A percentile compares a stretch with the other conserved stretches of the same genome.
phyloP scores from a whole-genome alignment of 345 rosid genomes.

The Brassica incana region DNA sequence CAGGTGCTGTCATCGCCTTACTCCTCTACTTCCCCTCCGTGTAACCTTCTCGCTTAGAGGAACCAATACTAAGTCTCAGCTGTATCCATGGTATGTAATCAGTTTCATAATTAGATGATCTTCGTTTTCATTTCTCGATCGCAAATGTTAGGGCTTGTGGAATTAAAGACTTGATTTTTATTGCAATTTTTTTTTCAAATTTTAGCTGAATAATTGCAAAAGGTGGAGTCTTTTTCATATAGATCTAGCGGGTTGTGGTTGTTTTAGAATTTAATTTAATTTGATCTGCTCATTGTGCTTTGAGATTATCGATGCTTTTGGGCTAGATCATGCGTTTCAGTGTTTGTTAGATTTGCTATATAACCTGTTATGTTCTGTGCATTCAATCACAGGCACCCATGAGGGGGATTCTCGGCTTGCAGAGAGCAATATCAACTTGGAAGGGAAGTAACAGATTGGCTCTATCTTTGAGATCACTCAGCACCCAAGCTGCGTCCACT shows the following conservation, averaged over 20 bases:
- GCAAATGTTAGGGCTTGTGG: constrained; percentile 35
- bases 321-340: neutral
- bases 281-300: constrained; percentile 8
- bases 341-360: neutral
- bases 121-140: constrained; percentile 26
- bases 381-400: constrained; percentile 64
- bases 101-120: constrained; percentile 17
- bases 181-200: neutral
- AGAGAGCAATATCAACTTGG: constrained; percentile 49
- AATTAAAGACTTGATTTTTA: neutral
- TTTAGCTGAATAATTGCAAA: constrained; percentile 1
- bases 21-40: constrained; percentile 17
- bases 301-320: neutral
- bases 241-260: constrained; percentile 31
- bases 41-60: neutral
- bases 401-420: constrained; percentile 70
- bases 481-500: constrained; percentile 74
- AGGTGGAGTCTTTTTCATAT: neutral
- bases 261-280: neutral
- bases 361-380: neutral
- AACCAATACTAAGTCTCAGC: neutral
- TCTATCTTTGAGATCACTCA: constrained; percentile 58
- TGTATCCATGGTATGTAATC: constrained; percentile 34
- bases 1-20: neutral
- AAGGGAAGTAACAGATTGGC: constrained; percentile 49